Conservation (phyloP, 345 rosid species). For the Sapria himalayana region DNA sequence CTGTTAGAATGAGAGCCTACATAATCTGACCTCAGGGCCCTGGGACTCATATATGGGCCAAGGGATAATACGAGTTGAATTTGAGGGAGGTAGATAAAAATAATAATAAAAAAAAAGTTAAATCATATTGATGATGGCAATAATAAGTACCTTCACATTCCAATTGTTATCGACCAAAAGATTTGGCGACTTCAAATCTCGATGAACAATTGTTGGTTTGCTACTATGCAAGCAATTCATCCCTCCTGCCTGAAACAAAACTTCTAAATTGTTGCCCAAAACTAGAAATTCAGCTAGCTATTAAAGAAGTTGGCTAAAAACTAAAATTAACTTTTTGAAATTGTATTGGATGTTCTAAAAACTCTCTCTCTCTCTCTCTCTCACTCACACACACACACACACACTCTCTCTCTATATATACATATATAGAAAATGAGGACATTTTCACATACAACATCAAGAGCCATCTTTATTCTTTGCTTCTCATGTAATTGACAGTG, state of each 20-base stretch:
- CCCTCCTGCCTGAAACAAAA: constrained; percentile 66
- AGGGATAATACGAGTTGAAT: too few species aligned
- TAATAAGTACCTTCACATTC: constrained; percentile 63
- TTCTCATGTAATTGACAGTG: constrained; percentile 79
- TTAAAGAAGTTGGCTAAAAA: background rate
- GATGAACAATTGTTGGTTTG: constrained; percentile 87
- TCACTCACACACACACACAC: too few species aligned
- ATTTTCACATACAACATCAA: constrained; percentile 66
- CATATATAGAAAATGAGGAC: constrained; percentile 1
- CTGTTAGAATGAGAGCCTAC: too few species aligned
- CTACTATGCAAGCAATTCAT: constrained; percentile 98
- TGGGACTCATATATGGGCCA: too few species aligned
- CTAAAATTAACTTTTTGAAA: too few species aligned
- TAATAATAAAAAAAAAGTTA: background rate
- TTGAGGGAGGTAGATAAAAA: background rate
- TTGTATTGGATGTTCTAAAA: too few species aligned
- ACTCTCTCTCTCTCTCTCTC: too few species aligned
- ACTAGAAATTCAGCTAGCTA: too few species aligned
- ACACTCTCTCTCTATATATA: too few species aligned
- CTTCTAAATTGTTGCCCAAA: too few species aligned
- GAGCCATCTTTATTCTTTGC: constrained; percentile 94
- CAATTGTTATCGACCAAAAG: constrained; percentile 96
- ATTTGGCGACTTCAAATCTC: constrained; percentile 95
- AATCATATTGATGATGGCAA: too few species aligned
- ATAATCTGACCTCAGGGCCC: too few species aligned